phyloP scores from a whole-genome alignment of 768 basidiomycete genomes.

The Termitomyces sp. region DNA sequence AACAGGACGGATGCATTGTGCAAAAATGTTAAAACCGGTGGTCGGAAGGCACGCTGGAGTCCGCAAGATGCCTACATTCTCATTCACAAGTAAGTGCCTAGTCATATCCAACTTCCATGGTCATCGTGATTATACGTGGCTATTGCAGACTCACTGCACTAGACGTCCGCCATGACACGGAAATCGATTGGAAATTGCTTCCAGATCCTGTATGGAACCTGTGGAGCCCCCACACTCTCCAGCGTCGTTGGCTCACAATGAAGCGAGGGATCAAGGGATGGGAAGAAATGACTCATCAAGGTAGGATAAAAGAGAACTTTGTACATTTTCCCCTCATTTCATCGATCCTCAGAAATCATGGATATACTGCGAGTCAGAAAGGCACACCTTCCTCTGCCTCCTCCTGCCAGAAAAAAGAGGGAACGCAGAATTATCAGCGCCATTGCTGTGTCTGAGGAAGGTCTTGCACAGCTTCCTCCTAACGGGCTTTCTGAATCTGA shows the following conservation, averaged over 20 bases:
- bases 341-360: slow-evolving; percentile 57
- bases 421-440: slow-evolving; percentile 52
- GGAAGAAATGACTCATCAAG: slow-evolving; percentile 78
- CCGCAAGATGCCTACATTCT: slow-evolving; percentile 74
- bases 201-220: slow-evolving; percentile 75
- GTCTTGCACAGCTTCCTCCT: neutral
- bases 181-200: slow-evolving; percentile 80
- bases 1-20: slow-evolving; percentile 72
- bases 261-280: slow-evolving; percentile 71
- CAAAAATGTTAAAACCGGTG: slow-evolving; percentile 67
- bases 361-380: slow-evolving; percentile 76
- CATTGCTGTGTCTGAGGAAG: slow-evolving; percentile 37
- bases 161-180: slow-evolving; percentile 72
- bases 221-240: slow-evolving; percentile 78
- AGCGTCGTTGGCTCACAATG: slow-evolving; percentile 78
- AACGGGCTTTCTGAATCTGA: neutral
- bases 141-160: slow-evolving; percentile 61
- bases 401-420: slow-evolving; percentile 27
- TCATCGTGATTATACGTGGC: slow-evolving; percentile 1
- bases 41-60: slow-evolving; percentile 68
- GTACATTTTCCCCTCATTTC: slow-evolving; percentile 1
- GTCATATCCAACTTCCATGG: neutral
- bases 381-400: slow-evolving; percentile 41
- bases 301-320: slow-evolving; percentile 24
- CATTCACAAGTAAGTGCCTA: slow-evolving; percentile 62